Conservation (phyloP, 2,329 filamentous ascomycete species). For the Diaporthe vaccinii region DNA sequence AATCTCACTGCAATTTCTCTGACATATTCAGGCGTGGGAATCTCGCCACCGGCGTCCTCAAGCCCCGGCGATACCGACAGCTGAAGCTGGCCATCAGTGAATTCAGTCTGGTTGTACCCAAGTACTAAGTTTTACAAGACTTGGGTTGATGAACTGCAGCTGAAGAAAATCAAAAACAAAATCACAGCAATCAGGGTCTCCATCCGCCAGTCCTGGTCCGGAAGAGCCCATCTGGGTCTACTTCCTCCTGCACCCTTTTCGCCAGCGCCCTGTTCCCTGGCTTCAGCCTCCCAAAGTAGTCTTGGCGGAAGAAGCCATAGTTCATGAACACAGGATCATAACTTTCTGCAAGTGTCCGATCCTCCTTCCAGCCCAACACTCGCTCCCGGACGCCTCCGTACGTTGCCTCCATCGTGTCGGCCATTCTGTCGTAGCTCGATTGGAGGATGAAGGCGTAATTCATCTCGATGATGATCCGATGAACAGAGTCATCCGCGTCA, state of each 20-base stretch:
- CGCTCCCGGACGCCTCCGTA: conserved; percentile 11
- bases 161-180: not conserved
- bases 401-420: conserved; percentile 21
- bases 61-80: no score
- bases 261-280: conserved; percentile 25
- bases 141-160: not conserved
- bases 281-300: conserved; percentile 26
- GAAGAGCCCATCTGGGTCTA: conserved; percentile 1
- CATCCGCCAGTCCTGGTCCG: conserved; percentile 7
- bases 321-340: conserved; percentile 26
- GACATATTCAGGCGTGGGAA: no score
- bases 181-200: not conserved
- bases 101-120: no score
- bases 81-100: no score
- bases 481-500: not conserved
- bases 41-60: no score
- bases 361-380: not conserved
- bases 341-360: not conserved
- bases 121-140: no score
- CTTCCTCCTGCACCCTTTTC: conserved; percentile 11
- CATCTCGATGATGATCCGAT: conserved; percentile 26
- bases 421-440: conserved; percentile 9
- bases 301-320: conserved; percentile 24
- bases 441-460: conserved; percentile 16
- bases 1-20: no score